Evolutionary conservation across 73 alveolate species (phyloP).

Genomic region (Stentor coeruleus): DNA sequence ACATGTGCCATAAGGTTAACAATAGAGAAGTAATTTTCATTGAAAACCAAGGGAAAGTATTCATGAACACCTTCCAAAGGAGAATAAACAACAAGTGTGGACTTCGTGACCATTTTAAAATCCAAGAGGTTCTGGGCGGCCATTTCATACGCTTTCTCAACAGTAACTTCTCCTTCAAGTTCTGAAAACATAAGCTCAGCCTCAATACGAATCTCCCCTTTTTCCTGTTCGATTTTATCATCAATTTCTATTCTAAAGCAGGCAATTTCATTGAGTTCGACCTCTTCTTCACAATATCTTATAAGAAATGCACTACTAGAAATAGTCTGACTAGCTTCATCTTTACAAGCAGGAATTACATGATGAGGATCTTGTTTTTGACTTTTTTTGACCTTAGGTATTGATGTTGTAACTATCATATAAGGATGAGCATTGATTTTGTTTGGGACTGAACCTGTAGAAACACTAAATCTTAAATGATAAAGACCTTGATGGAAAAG

Average conservation of each 20-base stretch:
- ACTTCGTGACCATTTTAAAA: slow-evolving; percentile 1
- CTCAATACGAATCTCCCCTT: slow-evolving; percentile 48
- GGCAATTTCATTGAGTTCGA: slow-evolving; percentile 73
- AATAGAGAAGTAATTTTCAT: slow-evolving; percentile 58
- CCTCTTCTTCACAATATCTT: slow-evolving; percentile 90
- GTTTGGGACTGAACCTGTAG: background rate
- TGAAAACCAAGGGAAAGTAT: slow-evolving; percentile 60
- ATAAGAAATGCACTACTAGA: slow-evolving; percentile 77
- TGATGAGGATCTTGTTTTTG: slow-evolving; percentile 35
- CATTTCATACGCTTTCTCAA: slow-evolving; percentile 23
- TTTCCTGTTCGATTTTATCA: slow-evolving; percentile 15
- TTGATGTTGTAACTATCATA: background rate
- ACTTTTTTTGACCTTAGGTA: slow-evolving; percentile 26
- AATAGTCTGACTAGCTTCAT: slow-evolving; percentile 48
- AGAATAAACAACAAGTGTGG: background rate
- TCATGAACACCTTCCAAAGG: slow-evolving; percentile 53
- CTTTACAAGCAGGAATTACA: slow-evolving; percentile 44
- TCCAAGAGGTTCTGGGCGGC: background rate
- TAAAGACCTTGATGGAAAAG: slow-evolving; percentile 50
- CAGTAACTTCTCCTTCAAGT: slow-evolving; percentile 29
- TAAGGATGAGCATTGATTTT: slow-evolving; percentile 19
- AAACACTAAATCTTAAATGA: slow-evolving; percentile 28
- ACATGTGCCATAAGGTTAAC: slow-evolving; percentile 51
- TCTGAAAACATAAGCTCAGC: slow-evolving; percentile 75
- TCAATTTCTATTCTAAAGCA: slow-evolving; percentile 69